Conservation (phyloP, 2,329 filamentous ascomycete species). For the Aspergillus persii region DNA sequence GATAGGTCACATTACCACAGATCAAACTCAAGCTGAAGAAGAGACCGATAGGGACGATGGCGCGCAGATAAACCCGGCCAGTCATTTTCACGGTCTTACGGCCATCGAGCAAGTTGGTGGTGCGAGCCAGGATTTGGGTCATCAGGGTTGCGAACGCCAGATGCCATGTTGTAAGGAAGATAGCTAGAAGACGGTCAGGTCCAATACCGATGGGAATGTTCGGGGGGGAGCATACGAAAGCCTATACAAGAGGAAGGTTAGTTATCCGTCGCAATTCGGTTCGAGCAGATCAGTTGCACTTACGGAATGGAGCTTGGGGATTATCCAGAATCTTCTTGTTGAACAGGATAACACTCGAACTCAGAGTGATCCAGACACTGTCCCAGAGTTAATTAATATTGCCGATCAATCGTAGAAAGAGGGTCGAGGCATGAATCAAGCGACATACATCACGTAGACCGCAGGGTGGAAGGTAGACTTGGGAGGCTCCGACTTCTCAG, state of each 20-base stretch:
- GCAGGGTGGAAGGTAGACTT: constrained; percentile 71
- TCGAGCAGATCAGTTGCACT: constrained; percentile 32
- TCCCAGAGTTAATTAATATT: constrained; percentile 15
- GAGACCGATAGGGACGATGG: constrained; percentile 89
- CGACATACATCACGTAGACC: constrained; percentile 70
- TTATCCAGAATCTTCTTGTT: constrained; percentile 98
- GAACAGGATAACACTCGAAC: constrained; percentile 94
- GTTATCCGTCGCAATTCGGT: background rate
- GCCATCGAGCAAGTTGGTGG: constrained; percentile 85
- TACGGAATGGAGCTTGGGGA: constrained; percentile 67
- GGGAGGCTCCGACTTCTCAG: constrained; percentile 66
- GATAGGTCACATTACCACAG: constrained; percentile 90
- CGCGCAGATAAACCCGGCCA: constrained; percentile 83
- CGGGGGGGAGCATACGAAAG: constrained; percentile 42
- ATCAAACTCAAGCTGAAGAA: constrained; percentile 97
- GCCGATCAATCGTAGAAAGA: background rate
- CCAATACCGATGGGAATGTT: background rate
- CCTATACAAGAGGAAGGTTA: constrained; percentile 26
- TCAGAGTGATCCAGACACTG: constrained; percentile 89
- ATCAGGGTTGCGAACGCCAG: constrained; percentile 88
- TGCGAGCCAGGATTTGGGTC: constrained; percentile 89
- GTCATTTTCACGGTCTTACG: constrained; percentile 98
- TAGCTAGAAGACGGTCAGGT: constrained; percentile 30
- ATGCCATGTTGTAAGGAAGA: constrained; percentile 91
- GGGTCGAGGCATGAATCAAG: background rate